phyloP scores from a whole-genome alignment of 208 protist species.

The Crithidia fasciculata region DNA sequence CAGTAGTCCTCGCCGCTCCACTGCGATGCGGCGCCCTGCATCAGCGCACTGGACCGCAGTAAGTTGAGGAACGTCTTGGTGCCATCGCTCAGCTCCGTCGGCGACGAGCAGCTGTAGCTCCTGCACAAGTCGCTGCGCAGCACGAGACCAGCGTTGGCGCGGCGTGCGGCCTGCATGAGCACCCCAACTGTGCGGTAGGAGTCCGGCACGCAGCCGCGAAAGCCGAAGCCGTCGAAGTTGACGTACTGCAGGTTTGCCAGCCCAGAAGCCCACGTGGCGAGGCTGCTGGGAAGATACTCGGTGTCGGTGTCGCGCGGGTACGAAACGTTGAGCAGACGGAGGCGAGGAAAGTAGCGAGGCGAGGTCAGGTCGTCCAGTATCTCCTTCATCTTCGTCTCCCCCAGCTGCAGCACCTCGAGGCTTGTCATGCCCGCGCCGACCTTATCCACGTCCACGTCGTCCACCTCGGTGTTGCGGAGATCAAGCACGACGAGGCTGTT shows the following conservation, averaged over 20 bases:
- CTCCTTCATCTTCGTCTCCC: background rate
- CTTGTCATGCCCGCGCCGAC: background rate
- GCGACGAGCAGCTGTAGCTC: background rate
- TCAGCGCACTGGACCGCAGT: background rate
- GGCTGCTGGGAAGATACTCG: background rate
- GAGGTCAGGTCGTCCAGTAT: background rate
- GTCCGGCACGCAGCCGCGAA: constrained; percentile 9
- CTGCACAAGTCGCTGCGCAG: background rate
- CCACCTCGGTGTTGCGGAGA: constrained; percentile 10
- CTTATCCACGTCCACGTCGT: background rate
- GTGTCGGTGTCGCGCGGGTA: background rate
- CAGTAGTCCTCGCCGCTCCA: constrained; percentile 5
- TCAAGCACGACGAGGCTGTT: constrained; percentile 11
- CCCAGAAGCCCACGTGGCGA: background rate
- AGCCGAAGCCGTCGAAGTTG: constrained; percentile 3
- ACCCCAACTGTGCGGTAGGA: background rate
- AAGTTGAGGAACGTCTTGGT: background rate
- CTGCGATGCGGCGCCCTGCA: background rate
- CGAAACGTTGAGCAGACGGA: constrained; percentile 7
- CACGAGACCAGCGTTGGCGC: constrained; percentile 5
- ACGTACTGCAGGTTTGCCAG: constrained; percentile 2
- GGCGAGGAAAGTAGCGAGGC: background rate
- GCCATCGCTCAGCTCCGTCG: background rate
- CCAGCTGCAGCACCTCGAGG: constrained; percentile 12
- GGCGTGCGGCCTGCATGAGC: constrained; percentile 6